These are phyloP conservation scores for Chaetomium cochliodes DNA, from an alignment of 495 filamentous ascomycete genomes.

Conservation along the genomic window DNA sequence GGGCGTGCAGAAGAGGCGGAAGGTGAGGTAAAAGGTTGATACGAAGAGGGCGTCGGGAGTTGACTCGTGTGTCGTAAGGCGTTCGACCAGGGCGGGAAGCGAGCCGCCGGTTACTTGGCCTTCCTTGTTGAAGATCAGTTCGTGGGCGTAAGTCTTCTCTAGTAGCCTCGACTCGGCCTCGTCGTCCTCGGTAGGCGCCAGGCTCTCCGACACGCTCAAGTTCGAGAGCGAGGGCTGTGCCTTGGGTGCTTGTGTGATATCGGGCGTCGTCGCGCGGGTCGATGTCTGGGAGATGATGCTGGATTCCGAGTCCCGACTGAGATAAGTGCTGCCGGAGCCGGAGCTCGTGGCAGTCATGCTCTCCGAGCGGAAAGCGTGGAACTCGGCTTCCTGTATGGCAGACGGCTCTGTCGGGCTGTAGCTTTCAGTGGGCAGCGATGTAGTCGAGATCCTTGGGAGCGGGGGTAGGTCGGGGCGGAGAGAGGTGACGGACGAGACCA, in stretches of 20 bases:
- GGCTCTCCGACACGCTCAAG: slow-evolving; percentile 57
- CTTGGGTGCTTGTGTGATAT: slow-evolving; percentile 49
- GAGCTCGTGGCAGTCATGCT: slow-evolving; percentile 54
- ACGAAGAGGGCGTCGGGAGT: slow-evolving; percentile 93
- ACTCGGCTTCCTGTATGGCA: slow-evolving; percentile 44
- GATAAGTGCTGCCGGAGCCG: slow-evolving; percentile 67
- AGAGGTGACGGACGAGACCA: slow-evolving; percentile 43
- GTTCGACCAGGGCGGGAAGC: slow-evolving; percentile 86
- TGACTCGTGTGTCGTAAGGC: slow-evolving; percentile 87
- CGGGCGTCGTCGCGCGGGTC: slow-evolving; percentile 87
- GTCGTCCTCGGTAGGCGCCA: slow-evolving; percentile 69
- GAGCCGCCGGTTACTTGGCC: slow-evolving; percentile 93
- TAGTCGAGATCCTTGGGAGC: slow-evolving; percentile 51
- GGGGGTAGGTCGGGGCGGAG: slow-evolving; percentile 44
- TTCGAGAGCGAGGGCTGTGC: slow-evolving; percentile 54
- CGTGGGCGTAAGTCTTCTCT: slow-evolving; percentile 83
- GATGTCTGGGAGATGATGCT: slow-evolving; percentile 79
- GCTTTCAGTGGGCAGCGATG: slow-evolving; percentile 42
- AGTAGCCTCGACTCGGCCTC: slow-evolving; percentile 77
- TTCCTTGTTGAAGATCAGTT: slow-evolving; percentile 89
- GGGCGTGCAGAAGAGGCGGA: slow-evolving; percentile 89
- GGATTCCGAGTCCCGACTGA: slow-evolving; percentile 77
- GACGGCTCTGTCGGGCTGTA: slow-evolving; percentile 51
- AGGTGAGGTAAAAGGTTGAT: slow-evolving; percentile 93
- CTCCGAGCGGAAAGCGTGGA: slow-evolving; percentile 49